Percentiles rank a stretch among this genome's conserved stretches.
Conservation (phyloP, 2,329 filamentous ascomycete species). For the Neophaeococcomyces aloes region DNA sequence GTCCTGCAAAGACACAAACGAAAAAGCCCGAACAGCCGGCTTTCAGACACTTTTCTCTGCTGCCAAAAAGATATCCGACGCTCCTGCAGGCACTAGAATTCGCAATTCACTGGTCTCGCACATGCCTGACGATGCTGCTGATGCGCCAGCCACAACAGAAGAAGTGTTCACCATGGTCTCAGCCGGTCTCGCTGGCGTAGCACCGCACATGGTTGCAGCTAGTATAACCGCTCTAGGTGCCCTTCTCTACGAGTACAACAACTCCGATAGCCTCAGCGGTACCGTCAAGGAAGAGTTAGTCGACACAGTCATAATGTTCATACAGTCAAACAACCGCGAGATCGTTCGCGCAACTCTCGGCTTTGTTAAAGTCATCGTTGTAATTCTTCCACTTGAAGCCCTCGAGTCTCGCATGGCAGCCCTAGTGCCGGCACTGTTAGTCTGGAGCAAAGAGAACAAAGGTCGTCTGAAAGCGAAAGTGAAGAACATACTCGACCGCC, state of each 20-base stretch:
- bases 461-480: slow-evolving; percentile 94
- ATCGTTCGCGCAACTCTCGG: slow-evolving; percentile 90
- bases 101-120: slow-evolving; percentile 77
- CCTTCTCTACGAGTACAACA: slow-evolving; percentile 85
- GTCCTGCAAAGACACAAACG: slow-evolving; percentile 94
- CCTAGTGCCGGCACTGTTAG: slow-evolving; percentile 79
- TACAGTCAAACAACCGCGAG: slow-evolving; percentile 92
- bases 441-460: slow-evolving; percentile 97
- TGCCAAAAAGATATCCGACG: slow-evolving; percentile 64
- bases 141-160: slow-evolving; percentile 71
- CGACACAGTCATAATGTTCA: slow-evolving; percentile 88
- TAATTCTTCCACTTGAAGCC: slow-evolving; percentile 64
- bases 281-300: slow-evolving; percentile 73
- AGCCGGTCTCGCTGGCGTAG: slow-evolving; percentile 81
- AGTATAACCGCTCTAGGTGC: slow-evolving; percentile 90
- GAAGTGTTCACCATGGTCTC: slow-evolving; percentile 99
- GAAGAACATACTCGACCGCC: slow-evolving; percentile 92
- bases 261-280: slow-evolving; percentile 54
- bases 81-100: slow-evolving; percentile 56
- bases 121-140: slow-evolving; percentile 71
- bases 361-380: slow-evolving; percentile 92
- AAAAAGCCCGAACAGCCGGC: slow-evolving; percentile 77
- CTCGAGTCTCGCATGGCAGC: slow-evolving; percentile 66
- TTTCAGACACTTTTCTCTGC: slow-evolving; percentile 85
- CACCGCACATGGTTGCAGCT: slow-evolving; percentile 94